These are phyloP conservation scores for Leccinum ochraceum DNA, from an alignment of 768 basidiomycete genomes.

Conservation along the genomic window DNA sequence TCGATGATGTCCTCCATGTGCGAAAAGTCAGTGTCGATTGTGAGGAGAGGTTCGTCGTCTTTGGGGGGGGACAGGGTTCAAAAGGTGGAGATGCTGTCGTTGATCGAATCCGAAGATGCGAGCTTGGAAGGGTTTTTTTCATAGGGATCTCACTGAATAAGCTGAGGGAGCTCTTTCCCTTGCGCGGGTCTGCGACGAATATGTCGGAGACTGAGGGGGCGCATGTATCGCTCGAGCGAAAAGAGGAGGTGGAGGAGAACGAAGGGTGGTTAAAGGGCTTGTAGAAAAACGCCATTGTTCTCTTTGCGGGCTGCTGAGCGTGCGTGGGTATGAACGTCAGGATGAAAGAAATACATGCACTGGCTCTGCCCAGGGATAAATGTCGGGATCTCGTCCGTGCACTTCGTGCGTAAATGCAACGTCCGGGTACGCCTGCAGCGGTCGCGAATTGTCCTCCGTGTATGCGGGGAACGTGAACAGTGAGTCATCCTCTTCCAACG, in stretches of 20 bases:
- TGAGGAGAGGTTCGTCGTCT: constrained; percentile 23
- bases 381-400: constrained; percentile 12
- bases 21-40: constrained; percentile 38
- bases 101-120: constrained; percentile 35
- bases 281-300: constrained; percentile 27
- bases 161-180: constrained; percentile 48
- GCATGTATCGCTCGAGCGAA: constrained; percentile 29
- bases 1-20: constrained; percentile 85
- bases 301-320: constrained; percentile 15
- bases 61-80: neutral
- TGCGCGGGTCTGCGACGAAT: constrained; percentile 42
- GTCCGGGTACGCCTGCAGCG: constrained; percentile 19
- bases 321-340: constrained; percentile 9
- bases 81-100: constrained; percentile 31
- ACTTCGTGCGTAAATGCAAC: neutral
- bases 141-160: constrained; percentile 40
- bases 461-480: constrained; percentile 11
- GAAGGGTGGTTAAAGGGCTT: constrained; percentile 33
- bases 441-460: constrained; percentile 8
- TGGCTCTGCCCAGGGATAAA: constrained; percentile 24
- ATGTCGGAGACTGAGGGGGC: constrained; percentile 35
- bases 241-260: constrained; percentile 35
- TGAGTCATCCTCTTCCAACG: constrained; percentile 12
- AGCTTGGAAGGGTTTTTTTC: constrained; percentile 42
- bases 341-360: constrained; percentile 4